These are phyloP conservation scores for Peronospora tabacina DNA, from an alignment of 352 stramenopile genomes.

Conservation along the genomic window DNA sequence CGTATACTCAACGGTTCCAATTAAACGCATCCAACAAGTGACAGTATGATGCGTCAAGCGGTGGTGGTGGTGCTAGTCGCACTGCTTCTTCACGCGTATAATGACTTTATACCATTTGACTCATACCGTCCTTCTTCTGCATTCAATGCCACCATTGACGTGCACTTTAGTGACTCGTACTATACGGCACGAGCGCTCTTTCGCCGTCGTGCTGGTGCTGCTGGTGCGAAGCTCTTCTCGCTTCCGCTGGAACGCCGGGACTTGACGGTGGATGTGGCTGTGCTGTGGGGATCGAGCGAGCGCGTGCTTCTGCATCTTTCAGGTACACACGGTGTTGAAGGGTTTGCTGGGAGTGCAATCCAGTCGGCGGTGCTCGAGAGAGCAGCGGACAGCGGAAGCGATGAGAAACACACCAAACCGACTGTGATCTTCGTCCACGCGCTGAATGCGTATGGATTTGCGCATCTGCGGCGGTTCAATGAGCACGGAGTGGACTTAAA, in stretches of 20 bases:
- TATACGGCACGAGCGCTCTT: slow-evolving; percentile 60
- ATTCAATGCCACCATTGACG: slow-evolving; percentile 30
- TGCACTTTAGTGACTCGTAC: slow-evolving; percentile 53
- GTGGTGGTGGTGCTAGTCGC: slow-evolving; percentile 21
- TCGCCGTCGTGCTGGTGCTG: slow-evolving; percentile 29
- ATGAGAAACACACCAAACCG: slow-evolving; percentile 23
- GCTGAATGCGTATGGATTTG: slow-evolving; percentile 90
- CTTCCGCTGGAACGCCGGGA: slow-evolving; percentile 47
- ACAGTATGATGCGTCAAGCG: slow-evolving; percentile 2
- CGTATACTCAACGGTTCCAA: too few species aligned
- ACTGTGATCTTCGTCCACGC: slow-evolving; percentile 90
- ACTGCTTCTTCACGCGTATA: slow-evolving; percentile 32
- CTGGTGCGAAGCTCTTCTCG: slow-evolving; percentile 35
- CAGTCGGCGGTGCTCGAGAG: slow-evolving; percentile 47
- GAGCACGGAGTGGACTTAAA: slow-evolving; percentile 94
- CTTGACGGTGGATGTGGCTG: slow-evolving; percentile 58
- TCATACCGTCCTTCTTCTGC: slow-evolving; percentile 18
- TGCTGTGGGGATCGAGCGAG: slow-evolving; percentile 39
- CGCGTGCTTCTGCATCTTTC: slow-evolving; percentile 69
- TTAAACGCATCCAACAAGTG: slow-evolving; percentile 5
- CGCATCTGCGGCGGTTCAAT: slow-evolving; percentile 83
- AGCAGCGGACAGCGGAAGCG: slow-evolving; percentile 5
- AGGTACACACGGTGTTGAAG: slow-evolving; percentile 77
- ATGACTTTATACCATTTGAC: slow-evolving; percentile 49
- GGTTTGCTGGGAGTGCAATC: slow-evolving; percentile 78